Conservation (phyloP, 345 rosid genomes). For the Balakata baccata region DNA sequence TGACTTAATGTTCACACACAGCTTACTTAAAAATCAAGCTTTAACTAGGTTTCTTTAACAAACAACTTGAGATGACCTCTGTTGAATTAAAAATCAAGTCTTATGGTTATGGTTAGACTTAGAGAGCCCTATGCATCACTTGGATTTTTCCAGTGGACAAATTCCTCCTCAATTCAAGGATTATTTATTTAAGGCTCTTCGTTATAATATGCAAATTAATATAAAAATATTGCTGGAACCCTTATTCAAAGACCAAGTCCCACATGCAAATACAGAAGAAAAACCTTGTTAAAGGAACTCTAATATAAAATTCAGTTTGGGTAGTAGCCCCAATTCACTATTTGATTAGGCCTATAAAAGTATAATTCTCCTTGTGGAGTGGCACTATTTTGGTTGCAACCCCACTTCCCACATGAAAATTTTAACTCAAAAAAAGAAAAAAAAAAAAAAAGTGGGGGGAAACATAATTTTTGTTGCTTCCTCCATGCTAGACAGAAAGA, state of each 20-base stretch:
- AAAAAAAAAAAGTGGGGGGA: neutral
- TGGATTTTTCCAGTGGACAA: slow-evolving; percentile 26
- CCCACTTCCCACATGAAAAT: no score
- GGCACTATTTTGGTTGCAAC: no score
- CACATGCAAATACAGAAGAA: slow-evolving; percentile 15
- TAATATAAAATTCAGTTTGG: neutral
- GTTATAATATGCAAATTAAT: neutral
- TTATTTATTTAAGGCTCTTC: slow-evolving; percentile 12
- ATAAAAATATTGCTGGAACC: slow-evolving; percentile 10
- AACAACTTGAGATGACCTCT: slow-evolving; percentile 26
- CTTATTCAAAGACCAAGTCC: slow-evolving; percentile 22
- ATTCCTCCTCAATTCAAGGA: slow-evolving; percentile 25
- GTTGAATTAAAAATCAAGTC: slow-evolving; percentile 5
- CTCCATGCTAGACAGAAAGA: neutral
- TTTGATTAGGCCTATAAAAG: neutral
- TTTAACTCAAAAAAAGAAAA: neutral
- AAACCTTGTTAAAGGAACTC: neutral
- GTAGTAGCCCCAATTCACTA: neutral
- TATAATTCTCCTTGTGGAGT: no score
- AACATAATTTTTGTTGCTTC: neutral
- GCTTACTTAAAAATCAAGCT: slow-evolving; percentile 15
- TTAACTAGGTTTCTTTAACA: slow-evolving; percentile 7
- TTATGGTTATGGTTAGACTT: slow-evolving; percentile 2
- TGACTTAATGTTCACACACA: slow-evolving; percentile 17
- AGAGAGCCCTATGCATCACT: slow-evolving; percentile 8